Evolutionary conservation across 176 grass and related monocot species (phyloP).

Genomic region (Pontederia crassipes): DNA sequence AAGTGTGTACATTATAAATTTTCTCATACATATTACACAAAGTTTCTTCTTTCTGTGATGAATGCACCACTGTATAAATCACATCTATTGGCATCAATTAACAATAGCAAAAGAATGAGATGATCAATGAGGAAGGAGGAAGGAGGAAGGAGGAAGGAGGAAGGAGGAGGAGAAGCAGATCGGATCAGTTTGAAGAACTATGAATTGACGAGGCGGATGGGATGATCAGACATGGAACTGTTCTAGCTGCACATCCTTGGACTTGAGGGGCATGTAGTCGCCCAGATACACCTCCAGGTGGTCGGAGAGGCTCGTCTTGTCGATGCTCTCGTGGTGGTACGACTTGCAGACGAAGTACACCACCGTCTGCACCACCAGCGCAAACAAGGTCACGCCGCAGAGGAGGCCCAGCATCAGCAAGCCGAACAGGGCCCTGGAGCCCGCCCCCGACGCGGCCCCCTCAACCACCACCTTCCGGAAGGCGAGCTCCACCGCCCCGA

Average conservation of each 20-base stretch:
- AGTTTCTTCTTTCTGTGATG: no score
- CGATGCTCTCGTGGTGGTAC: slow-evolving; percentile 89
- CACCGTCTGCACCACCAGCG: slow-evolving; percentile 69
- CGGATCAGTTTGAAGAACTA: no score
- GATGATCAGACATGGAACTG: slow-evolving; percentile 45
- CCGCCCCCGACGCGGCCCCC: neutral
- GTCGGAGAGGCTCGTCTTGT: slow-evolving; percentile 69
- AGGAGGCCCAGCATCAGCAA: slow-evolving; percentile 35
- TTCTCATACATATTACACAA: no score
- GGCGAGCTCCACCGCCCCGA: slow-evolving; percentile 29
- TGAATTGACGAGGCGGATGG: neutral
- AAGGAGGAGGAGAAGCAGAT: no score
- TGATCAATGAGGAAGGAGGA: no score
- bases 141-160: no score
- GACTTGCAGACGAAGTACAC: slow-evolving; percentile 91
- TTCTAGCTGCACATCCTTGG: slow-evolving; percentile 76
- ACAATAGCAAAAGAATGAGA: no score
- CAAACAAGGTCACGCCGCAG: slow-evolving; percentile 55
- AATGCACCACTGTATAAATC: no score
- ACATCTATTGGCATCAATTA: no score
- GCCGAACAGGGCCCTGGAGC: neutral
- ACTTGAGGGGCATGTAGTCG: slow-evolving; percentile 74
- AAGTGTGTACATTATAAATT: no score
- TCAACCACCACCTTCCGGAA: slow-evolving; percentile 24
- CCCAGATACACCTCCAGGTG: slow-evolving; percentile 87